A percentile compares a stretch with the other conserved stretches of the same genome.
Evolutionary conservation across 1,139 yeast species (phyloP).

Genomic region (Geotrichum candidum): DNA sequence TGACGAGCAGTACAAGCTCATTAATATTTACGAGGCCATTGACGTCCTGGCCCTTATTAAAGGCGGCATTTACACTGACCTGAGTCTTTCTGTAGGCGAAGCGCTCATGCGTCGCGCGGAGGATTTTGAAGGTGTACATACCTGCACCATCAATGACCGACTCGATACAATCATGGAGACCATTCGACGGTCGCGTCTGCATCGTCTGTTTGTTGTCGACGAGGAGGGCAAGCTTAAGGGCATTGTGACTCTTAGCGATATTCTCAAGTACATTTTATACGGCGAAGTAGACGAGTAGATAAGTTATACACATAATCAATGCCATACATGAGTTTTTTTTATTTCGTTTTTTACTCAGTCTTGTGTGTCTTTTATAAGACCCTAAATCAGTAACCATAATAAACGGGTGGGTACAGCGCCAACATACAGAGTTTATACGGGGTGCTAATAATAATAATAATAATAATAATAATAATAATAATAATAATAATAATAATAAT

Average conservation of each 20-base stretch:
- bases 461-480: not conserved
- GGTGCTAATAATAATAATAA: not conserved
- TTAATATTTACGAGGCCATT: conserved; percentile 93
- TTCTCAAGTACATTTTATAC: conserved; percentile 71
- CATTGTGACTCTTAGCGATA: conserved; percentile 87
- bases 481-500: not conserved
- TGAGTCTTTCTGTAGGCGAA: conserved; percentile 90
- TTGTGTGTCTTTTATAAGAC: no score
- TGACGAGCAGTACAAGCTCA: conserved; percentile 64
- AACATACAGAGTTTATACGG: no score
- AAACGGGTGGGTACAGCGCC: no score
- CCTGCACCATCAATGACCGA: conserved; percentile 84
- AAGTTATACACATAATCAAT: not conserved
- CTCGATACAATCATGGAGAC: conserved; percentile 91
- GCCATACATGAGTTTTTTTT: not conserved
- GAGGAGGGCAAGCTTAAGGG: conserved; percentile 70
- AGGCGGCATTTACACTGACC: conserved; percentile 90
- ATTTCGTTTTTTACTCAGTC: not conserved
- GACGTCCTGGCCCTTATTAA: conserved; percentile 89
- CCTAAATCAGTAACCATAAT: no score
- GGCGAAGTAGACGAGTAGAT: conserved; percentile 40
- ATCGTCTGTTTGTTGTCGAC: conserved; percentile 89
- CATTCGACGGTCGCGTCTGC: conserved; percentile 83
- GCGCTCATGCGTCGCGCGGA: conserved; percentile 92
- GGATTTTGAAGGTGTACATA: conserved; percentile 96